Evolutionary conservation across 768 basidiomycete genomes (phyloP).

Genomic region (Russula brevipes): DNA sequence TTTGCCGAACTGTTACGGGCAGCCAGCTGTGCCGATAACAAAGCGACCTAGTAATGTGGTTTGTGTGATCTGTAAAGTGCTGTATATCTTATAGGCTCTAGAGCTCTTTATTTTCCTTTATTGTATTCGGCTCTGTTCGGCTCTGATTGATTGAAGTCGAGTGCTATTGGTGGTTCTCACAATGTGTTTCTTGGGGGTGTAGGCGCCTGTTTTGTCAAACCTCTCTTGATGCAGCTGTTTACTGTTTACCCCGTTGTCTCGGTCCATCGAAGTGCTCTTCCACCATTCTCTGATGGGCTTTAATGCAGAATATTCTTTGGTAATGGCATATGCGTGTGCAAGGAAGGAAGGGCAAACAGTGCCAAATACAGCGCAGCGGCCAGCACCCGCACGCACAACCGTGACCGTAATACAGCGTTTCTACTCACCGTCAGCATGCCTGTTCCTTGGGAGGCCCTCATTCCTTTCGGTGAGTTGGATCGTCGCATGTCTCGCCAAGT

Average conservation of each 20-base stretch:
- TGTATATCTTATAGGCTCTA: constrained; percentile 24
- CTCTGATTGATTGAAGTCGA: neutral
- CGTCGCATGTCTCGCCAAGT: neutral
- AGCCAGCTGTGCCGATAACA: neutral
- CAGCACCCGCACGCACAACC: too few species aligned
- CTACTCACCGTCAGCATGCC: constrained; percentile 56
- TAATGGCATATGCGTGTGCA: too few species aligned
- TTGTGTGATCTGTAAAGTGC: constrained; percentile 7
- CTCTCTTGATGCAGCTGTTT: too few species aligned
- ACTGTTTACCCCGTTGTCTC: neutral
- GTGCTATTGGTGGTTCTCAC: neutral
- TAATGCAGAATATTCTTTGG: neutral
- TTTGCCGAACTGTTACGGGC: neutral
- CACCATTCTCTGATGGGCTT: constrained; percentile 4
- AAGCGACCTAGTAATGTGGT: constrained; percentile 3
- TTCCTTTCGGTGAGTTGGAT: constrained; percentile 73
- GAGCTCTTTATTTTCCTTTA: constrained; percentile 12
- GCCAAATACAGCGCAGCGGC: constrained; percentile 2
- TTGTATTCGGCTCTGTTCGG: constrained; percentile 5
- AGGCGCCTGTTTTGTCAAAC: too few species aligned
- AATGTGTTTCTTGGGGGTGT: neutral
- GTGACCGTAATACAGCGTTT: neutral
- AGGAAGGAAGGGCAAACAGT: constrained; percentile 5
- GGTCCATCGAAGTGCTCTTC: neutral
- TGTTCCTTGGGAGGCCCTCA: constrained; percentile 94